These are phyloP conservation scores for Diaporthe citriasiana DNA, from an alignment of 2,329 filamentous ascomycete genomes.

Conservation along the genomic window DNA sequence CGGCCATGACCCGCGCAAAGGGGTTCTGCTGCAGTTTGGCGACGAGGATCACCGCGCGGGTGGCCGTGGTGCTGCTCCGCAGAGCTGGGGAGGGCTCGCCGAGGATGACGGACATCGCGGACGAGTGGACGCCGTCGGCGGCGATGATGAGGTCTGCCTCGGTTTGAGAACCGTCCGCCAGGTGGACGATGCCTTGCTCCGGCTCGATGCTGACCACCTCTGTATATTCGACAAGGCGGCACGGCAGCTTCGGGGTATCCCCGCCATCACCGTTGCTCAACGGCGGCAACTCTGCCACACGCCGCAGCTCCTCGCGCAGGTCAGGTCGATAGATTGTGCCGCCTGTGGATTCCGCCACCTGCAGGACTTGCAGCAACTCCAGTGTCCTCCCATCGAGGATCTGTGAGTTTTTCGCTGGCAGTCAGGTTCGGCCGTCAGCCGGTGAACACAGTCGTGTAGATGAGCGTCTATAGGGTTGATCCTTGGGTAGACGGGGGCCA, in stretches of 20 bases:
- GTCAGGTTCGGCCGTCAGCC: not conserved
- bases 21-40: slow-evolving; percentile 11
- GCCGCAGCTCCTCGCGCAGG: slow-evolving; percentile 11
- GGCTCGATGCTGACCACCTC: slow-evolving; percentile 21
- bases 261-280: not conserved
- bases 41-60: slow-evolving; percentile 10
- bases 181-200: slow-evolving; percentile 12
- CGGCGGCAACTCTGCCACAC: not conserved
- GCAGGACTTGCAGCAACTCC: slow-evolving; percentile 17
- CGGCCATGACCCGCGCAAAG: slow-evolving; percentile 11
- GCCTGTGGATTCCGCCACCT: not conserved
- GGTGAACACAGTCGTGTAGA: not conserved
- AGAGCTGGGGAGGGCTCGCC: slow-evolving; percentile 14
- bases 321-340: slow-evolving; percentile 22
- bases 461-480: not conserved
- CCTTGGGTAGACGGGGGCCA: not conserved
- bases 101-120: slow-evolving; percentile 11
- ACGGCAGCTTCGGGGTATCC: not conserved
- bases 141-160: slow-evolving; percentile 24
- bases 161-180: not conserved
- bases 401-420: not conserved
- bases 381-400: slow-evolving; percentile 14
- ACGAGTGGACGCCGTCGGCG: slow-evolving; percentile 25
- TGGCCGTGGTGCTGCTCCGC: slow-evolving; percentile 13
- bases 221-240: slow-evolving; percentile 5